Percentiles rank a stretch among this genome's conserved stretches.
Evolutionary conservation across 176 grass and related monocot genomes (phyloP).

Genomic region (Urochloa ruziziensis): DNA sequence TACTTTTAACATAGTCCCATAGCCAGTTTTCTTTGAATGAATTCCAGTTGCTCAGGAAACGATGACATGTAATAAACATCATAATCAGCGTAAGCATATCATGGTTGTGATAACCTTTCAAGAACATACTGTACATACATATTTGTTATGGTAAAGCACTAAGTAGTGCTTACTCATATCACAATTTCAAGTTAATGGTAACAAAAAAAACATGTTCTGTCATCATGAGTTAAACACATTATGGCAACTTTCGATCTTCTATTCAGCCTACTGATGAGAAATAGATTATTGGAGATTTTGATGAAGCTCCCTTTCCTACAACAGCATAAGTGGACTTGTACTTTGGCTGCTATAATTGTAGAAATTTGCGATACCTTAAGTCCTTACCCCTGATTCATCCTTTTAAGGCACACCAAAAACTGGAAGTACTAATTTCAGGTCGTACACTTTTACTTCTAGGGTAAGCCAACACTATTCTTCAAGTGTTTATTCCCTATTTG

Average conservation of each 20-base stretch:
- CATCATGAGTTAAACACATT: not conserved
- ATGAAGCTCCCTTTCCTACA: not conserved
- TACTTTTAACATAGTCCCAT: not conserved
- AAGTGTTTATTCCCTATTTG: no score
- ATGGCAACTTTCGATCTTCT: not conserved
- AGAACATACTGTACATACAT: not conserved
- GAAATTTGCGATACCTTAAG: not conserved
- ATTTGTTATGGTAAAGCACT: not conserved
- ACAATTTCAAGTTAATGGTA: not conserved
- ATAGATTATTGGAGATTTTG: not conserved
- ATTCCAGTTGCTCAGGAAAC: not conserved
- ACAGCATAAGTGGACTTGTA: not conserved
- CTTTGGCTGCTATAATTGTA: no score
- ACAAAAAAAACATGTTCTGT: not conserved
- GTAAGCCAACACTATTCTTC: not conserved
- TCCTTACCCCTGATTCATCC: not conserved
- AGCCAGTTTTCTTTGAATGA: not conserved
- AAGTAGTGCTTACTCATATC: not conserved
- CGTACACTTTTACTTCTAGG: not conserved
- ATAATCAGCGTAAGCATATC: not conserved
- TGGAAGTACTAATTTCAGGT: not conserved
- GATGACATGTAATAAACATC: not conserved
- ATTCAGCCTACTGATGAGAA: not conserved
- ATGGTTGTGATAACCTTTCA: not conserved
- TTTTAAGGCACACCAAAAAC: not conserved